These are phyloP conservation scores for Claviceps humidiphila DNA, from an alignment of 2,329 filamentous ascomycete genomes.

Conservation along the genomic window DNA sequence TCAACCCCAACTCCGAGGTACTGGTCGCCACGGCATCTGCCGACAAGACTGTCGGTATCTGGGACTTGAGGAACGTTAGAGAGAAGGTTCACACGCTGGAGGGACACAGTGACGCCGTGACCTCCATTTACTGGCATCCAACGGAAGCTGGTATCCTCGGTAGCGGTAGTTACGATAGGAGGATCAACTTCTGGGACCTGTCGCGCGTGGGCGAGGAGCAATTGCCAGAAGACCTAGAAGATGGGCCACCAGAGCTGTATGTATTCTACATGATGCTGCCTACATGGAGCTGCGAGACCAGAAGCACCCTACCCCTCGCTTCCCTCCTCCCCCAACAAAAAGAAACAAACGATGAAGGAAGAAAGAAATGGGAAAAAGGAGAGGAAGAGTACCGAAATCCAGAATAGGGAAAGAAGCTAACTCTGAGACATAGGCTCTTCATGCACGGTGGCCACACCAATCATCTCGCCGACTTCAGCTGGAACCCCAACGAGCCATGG, in stretches of 20 bases:
- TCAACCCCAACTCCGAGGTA: constrained; percentile 84
- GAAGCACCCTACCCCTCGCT: too few relatives aligned
- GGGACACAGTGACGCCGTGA: constrained; percentile 79
- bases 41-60: constrained; percentile 88
- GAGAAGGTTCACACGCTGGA: constrained; percentile 82
- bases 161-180: constrained; percentile 82
- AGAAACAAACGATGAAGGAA: neutral
- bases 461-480: constrained; percentile 90
- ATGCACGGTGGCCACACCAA: constrained; percentile 99
- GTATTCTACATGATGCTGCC: constrained; percentile 16
- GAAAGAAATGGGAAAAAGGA: neutral
- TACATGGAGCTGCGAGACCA: too few relatives aligned
- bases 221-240: constrained; percentile 84
- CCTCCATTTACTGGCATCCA: constrained; percentile 89
- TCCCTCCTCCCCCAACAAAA: too few relatives aligned
- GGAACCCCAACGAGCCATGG: constrained; percentile 96
- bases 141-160: constrained; percentile 78
- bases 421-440: constrained; percentile 41
- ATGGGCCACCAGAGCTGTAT: constrained; percentile 87
- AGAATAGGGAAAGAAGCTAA: neutral
- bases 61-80: constrained; percentile 86
- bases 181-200: constrained; percentile 94
- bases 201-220: constrained; percentile 89
- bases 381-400: too few relatives aligned
- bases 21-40: constrained; percentile 86